phyloP scores from a whole-genome alignment of 345 rosid genomes.

The Pistacia integerrima region DNA sequence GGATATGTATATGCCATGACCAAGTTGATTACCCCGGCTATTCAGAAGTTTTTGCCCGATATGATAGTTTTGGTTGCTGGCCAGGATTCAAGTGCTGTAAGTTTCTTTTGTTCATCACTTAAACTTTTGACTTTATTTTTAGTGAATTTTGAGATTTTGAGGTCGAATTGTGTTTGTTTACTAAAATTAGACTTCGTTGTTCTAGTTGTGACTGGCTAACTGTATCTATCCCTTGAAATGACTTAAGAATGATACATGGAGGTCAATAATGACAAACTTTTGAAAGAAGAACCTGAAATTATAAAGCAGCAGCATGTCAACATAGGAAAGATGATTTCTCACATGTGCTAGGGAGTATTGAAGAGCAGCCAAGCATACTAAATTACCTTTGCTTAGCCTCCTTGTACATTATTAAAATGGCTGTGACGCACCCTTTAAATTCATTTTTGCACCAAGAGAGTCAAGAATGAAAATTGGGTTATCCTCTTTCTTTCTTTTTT shows the following conservation, averaged over 20 bases:
- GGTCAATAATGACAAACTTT: background rate
- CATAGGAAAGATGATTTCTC: background rate
- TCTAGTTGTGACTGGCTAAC: background rate
- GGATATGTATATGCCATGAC: constrained; percentile 72
- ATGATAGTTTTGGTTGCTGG: constrained; percentile 76
- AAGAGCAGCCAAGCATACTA: too few relatives aligned
- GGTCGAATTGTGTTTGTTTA: background rate
- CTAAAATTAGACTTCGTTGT: background rate
- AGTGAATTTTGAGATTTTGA: background rate
- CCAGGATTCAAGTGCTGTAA: constrained; percentile 95
- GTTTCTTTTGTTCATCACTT: constrained; percentile 26
- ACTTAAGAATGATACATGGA: background rate
- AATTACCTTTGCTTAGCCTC: too few relatives aligned
- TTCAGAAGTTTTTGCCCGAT: constrained; percentile 59
- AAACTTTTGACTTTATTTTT: background rate
- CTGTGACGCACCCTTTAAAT: too few relatives aligned
- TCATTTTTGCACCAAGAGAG: too few relatives aligned
- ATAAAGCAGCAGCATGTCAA: background rate
- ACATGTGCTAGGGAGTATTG: too few relatives aligned
- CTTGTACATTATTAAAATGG: too few relatives aligned
- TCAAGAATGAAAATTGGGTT: too few relatives aligned
- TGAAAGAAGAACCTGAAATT: constrained; percentile 7
- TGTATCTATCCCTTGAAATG: background rate
- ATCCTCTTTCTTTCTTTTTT: too few relatives aligned
- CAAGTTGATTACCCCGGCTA: constrained; percentile 66